phyloP scores from a whole-genome alignment of 2,329 filamentous ascomycete genomes.

The Botryotinia convoluta region DNA sequence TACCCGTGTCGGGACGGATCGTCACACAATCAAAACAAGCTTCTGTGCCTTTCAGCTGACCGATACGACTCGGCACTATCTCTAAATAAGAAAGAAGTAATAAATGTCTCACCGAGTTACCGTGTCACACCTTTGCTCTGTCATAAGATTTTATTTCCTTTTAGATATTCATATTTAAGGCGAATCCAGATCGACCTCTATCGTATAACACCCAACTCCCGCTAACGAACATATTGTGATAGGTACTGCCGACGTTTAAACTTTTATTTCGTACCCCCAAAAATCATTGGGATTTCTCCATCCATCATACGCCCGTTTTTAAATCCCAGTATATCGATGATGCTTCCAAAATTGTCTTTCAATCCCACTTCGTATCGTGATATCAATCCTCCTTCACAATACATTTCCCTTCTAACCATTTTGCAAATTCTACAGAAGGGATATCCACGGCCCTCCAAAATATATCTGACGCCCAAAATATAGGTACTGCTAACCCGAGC shows the following conservation, averaged over 20 bases:
- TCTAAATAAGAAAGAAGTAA: not conserved
- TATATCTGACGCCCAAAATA: constrained; percentile 54
- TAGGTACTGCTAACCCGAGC: constrained; percentile 45
- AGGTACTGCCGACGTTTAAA: not conserved
- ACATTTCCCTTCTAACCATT: constrained; percentile 44
- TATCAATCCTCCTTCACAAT: constrained; percentile 27
- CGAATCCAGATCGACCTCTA: constrained; percentile 7
- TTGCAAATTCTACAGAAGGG: constrained; percentile 49
- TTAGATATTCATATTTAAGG: not conserved
- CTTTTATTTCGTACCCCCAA: not conserved
- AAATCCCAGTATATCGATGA: not conserved
- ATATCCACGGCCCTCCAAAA: constrained; percentile 58
- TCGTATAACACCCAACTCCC: not conserved
- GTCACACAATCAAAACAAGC: not conserved
- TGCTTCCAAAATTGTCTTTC: constrained; percentile 6
- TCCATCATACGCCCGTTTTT: not conserved
- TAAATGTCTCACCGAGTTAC: not conserved
- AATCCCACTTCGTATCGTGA: not conserved
- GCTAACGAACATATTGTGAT: not conserved
- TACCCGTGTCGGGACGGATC: not conserved
- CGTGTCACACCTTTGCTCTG: not conserved
- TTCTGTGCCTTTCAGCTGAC: not conserved
- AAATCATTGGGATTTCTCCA: not conserved
- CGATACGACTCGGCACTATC: not conserved
- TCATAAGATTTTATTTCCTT: not conserved